phyloP scores from a whole-genome alignment of 2,329 filamentous ascomycete species.

The Penicillium oxalicum region DNA sequence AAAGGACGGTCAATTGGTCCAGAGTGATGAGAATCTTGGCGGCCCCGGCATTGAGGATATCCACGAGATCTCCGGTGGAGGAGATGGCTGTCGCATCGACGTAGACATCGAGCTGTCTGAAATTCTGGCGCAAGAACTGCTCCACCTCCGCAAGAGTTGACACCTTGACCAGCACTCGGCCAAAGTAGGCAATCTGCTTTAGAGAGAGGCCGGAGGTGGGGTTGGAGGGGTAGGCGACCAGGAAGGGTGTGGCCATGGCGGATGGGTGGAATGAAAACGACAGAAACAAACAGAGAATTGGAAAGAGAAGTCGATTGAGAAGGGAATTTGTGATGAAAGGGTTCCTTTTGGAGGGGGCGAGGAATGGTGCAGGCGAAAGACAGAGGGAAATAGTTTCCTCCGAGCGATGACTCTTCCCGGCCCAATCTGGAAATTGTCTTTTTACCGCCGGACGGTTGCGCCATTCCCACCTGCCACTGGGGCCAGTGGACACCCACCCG shows the following conservation, averaged over 20 bases:
- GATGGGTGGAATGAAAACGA: not conserved
- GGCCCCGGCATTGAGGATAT: slow-evolving; percentile 78
- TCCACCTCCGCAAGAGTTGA: slow-evolving; percentile 37
- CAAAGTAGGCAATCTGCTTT: slow-evolving; percentile 53
- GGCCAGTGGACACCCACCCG: not conserved
- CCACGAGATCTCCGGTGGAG: slow-evolving; percentile 65
- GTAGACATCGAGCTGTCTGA: slow-evolving; percentile 56
- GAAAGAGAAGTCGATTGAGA: not conserved
- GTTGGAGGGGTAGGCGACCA: slow-evolving; percentile 39
- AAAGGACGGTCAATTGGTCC: slow-evolving; percentile 57
- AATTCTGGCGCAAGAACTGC: slow-evolving; percentile 52
- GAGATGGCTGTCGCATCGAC: slow-evolving; percentile 69
- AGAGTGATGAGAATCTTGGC: slow-evolving; percentile 75
- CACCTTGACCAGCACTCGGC: slow-evolving; percentile 51
- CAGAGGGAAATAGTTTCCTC: slow-evolving; percentile 4
- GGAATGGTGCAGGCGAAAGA: not conserved
- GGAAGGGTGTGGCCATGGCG: slow-evolving; percentile 39
- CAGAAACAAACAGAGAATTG: not conserved
- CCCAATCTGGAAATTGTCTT: slow-evolving; percentile 7
- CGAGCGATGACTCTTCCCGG: slow-evolving; percentile 16
- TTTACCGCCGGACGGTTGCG: slow-evolving; percentile 8
- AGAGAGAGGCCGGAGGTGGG: slow-evolving; percentile 47
- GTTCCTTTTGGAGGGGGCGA: slow-evolving; percentile 10
- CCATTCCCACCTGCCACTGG: slow-evolving; percentile 7
- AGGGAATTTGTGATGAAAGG: slow-evolving; percentile 4